Base-by-base conservation (phyloP, 2,329 filamentous ascomycete species). In the Ciborinia camelliae region DNA sequence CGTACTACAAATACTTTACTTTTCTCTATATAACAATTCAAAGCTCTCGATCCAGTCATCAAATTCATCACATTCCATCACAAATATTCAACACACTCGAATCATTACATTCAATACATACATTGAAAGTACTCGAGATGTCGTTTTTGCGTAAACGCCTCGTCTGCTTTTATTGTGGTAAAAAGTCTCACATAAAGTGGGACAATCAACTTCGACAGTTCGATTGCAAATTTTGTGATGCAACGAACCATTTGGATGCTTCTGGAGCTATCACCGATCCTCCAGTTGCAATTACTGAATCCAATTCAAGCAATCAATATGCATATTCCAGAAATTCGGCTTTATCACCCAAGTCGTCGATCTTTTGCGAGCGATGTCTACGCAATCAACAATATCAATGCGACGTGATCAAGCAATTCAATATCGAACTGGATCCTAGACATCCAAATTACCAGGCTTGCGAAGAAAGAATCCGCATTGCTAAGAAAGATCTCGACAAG, bases 181-280 rank as follows among this genome's bases (percentile, higher is more conserved):
- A 82, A 75, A 86, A 84, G 71, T 90, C 89, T 41, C 81, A 85
- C 64, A n/a, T n/a, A n/a, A n/a, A n/a, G n/a, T n/a, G n/a, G n/a
- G n/a, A n/a, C n/a, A n/a, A n/a, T n/a, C n/a, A n/a, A n/a, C n/a
- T n/a, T n/a, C n/a, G n/a, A n/a, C 83, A 86, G 72, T 97, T 93
- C 78, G 81, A 87, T 53, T 97, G 92, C 77, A 78, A 83, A 26
- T 80, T 84, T 67, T 99, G 95, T 80, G 90, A 95, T 72, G 90
- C 93, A 23, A 87, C 89, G 66, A 99, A 98, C 77, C 90, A 91
- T 79, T 81, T 97, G 39, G 95, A 99, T 75, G 83, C 95, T 90
- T 86, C 91, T 75, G 94, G 94, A 73, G 87, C 96, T 59, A 95
- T 98, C 69, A 90, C 91, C 64, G 94, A 99, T 76, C 91, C 93